phyloP scores from a whole-genome alignment of 163 green algal species.

The Scenedesmus sp. region DNA sequence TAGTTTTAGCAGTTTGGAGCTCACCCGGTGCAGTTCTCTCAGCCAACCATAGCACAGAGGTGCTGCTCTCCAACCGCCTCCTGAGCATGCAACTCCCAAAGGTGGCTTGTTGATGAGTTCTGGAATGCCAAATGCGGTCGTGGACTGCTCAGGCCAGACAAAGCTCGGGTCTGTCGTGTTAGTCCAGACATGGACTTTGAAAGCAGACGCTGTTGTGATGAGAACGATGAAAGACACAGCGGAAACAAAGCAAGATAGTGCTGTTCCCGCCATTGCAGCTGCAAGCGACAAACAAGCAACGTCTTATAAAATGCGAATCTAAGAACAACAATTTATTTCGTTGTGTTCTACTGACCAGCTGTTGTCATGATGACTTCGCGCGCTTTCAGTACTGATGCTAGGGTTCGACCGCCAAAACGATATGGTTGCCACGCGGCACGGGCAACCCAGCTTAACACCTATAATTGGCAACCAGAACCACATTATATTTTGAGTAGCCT shows the following conservation, averaged over 20 bases:
- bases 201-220: neutral
- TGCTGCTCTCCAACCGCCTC: constrained; percentile 52
- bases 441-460: no score
- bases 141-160: constrained; percentile 46
- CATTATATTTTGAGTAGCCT: no score
- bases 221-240: neutral
- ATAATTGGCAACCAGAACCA: no score
- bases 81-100: constrained; percentile 52
- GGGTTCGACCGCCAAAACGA: no score
- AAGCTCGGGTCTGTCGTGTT: constrained; percentile 22
- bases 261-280: neutral
- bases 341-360: no score
- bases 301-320: no score
- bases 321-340: no score
- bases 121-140: constrained; percentile 38
- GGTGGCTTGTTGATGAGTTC: constrained; percentile 35
- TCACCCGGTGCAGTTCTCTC: constrained; percentile 32
- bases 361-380: no score
- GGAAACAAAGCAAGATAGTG: neutral
- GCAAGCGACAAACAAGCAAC: no score
- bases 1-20: neutral
- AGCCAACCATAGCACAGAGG: constrained; percentile 47
- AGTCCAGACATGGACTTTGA: constrained; percentile 31
- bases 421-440: no score
- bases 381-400: no score